Percentiles rank a stretch among this genome's conserved stretches.
Conservation (phyloP, 2,329 filamentous ascomycete species). For the Didymella pinodella region DNA sequence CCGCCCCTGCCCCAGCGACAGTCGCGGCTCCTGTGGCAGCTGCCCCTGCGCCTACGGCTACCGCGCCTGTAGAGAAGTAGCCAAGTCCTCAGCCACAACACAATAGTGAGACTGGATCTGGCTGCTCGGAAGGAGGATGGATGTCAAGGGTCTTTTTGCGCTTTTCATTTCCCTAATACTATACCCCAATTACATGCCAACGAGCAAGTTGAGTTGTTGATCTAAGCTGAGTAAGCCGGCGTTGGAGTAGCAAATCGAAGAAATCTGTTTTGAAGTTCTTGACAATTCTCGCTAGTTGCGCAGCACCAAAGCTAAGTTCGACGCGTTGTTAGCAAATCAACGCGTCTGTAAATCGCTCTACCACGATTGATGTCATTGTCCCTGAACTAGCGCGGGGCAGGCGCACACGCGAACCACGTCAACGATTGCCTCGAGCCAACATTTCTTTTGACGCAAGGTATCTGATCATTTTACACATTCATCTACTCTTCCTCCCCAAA, state of each 20-base stretch:
- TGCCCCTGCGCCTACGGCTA: slow-evolving; percentile 25
- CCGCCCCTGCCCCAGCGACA: slow-evolving; percentile 25
- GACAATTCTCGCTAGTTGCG: not conserved
- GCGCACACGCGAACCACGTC: slow-evolving; percentile 22
- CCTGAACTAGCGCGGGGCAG: slow-evolving; percentile 32
- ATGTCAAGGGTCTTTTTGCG: slow-evolving; percentile 9
- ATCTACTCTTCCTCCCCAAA: too few species aligned
- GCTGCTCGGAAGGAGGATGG: not conserved
- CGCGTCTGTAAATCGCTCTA: not conserved
- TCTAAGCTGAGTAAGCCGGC: not conserved
- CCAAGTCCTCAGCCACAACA: not conserved
- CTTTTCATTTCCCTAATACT: slow-evolving; percentile 41
- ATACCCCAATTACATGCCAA: slow-evolving; percentile 41
- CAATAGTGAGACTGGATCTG: not conserved
- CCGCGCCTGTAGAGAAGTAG: slow-evolving; percentile 23
- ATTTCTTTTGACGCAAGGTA: slow-evolving; percentile 3
- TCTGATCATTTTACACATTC: not conserved
- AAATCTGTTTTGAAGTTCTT: not conserved
- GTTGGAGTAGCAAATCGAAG: slow-evolving; percentile 13
- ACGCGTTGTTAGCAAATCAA: not conserved
- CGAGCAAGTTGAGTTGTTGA: slow-evolving; percentile 23
- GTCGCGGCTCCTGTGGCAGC: slow-evolving; percentile 21
- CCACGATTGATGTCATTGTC: slow-evolving; percentile 18
- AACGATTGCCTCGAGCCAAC: slow-evolving; percentile 26
- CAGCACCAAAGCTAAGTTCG: not conserved